Base-by-base conservation (phyloP, 495 filamentous ascomycete species). In the Neurospora sp. region DNA sequence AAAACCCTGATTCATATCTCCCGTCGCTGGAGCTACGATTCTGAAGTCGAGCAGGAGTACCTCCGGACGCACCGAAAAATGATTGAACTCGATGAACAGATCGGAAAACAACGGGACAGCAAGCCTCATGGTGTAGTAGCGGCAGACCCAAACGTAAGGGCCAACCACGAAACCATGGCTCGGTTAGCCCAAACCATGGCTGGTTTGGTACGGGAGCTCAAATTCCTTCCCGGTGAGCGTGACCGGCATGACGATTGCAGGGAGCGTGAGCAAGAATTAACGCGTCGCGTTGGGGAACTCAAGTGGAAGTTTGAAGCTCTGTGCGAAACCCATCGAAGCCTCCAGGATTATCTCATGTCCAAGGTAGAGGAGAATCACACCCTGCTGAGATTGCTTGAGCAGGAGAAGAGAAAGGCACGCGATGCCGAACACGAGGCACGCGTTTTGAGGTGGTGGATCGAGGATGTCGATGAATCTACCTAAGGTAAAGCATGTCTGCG, bases 1-100 rank as follows among this genome's bases (percentile, higher is more conserved):
- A 7, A 37, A 27, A 2, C 8, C 54, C 6, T 66, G 27, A 18
- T 1, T 6, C 14, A 35, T 9, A 0, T 0, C 0, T 0, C 14
- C 54, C 23, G 27, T 66, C 54, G 54, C 0, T 18, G 6, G 54
- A 3, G 2, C 1, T 66, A 66, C 54, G 27, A 66, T 37, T 12
- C 2, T n/a, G 18, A 46, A 4, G 20, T 27, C 48, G 0, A 12
- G 48, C 6, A 66, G 14, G 27, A 66, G 27, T 66, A 35, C 23
- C 6, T 66, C 48, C 11, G 48, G 5, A 27, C 10, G 48, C 48
- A 20, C 8, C 3, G 1, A 20, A 20, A 10, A 1, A 10, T 48
- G 3, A 39, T 39, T 42, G 16, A 42, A 14, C 4, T 42, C 12
- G 4, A 42, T 16, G 5, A 42, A 14, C 11, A 42, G 40, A 16